Evolutionary conservation across 306 rosid genomes (phyloP), one percentile per base, ranked within the genome.

Genomic region (Quercus berberidifolia): DNA sequence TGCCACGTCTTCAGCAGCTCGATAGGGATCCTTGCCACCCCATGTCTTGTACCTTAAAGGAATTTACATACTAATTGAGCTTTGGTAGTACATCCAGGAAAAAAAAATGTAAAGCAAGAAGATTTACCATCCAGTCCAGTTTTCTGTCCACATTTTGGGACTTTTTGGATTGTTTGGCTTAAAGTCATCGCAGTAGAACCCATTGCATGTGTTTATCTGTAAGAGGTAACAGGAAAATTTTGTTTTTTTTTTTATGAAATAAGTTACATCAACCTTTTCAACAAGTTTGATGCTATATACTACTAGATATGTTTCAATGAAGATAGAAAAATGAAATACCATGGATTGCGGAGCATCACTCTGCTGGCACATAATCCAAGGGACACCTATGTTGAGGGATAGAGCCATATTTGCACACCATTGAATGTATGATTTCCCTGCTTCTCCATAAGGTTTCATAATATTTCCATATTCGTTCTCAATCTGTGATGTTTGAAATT

Each of bases 281-380:
- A 38, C 54, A 49, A 55, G 20, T 55, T 55, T 55, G 58, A 55
- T 55, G 58, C 1, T 49, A 49, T 49, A 12, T 49, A 12, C 15
- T 49, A 12, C 15, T 3, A 49, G 13, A 0, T 49, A 12, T 49
- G 17, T 49, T 49, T 13, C 54, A 49, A 49, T 49, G 15, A 49
- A 49, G 17, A 38, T 7, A 38, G 46, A 58, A 23, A 4, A 58
- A 21, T 3, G 25, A 58, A 20, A 58, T 58, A 59, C 65, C 72
- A 79, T 73, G 1, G 75, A 64, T 6, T 77, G 35, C 2, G 78
- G 85, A 21, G 88, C 88, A 8, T 85, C 85, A 11, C 1, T 18
- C 26, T 84, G 80, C 21, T 81, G 78, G 60, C 80, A 80, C 87
- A 84, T 80, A 8, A 84, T 28, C 82, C 87, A 80, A 9, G 87